A percentile compares a stretch with the other conserved stretches of the same genome.
Conservation (phyloP, 257 asterid genomes). For the Salvia hispanica region DNA sequence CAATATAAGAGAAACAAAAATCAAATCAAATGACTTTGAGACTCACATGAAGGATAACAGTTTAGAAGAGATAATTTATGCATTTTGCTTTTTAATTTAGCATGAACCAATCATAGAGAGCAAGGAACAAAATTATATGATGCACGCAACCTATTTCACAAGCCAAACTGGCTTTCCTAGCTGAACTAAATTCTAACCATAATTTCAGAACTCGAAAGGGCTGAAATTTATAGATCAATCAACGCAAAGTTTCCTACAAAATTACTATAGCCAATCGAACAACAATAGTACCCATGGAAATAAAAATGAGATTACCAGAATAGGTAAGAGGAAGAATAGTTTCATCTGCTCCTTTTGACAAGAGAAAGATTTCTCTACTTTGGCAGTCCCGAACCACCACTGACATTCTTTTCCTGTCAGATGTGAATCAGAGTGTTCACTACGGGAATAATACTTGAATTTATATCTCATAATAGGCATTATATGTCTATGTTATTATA, state of each 20-base stretch:
- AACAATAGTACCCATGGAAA: slow-evolving; percentile 6
- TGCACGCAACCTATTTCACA: neutral
- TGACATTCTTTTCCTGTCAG: slow-evolving; percentile 97
- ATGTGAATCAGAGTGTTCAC: slow-evolving; percentile 83
- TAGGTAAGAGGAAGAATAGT: slow-evolving; percentile 75
- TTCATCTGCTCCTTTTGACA: slow-evolving; percentile 99
- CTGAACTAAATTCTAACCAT: neutral
- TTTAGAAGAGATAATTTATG: neutral
- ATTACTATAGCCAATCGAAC: slow-evolving; percentile 9
- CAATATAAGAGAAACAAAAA: slow-evolving; percentile 2
- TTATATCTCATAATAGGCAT: too few species aligned
- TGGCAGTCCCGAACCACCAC: slow-evolving; percentile 75
- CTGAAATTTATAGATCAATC: slow-evolving; percentile 1
- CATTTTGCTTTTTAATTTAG: neutral
- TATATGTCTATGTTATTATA: too few species aligned
- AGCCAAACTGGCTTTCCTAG: neutral
- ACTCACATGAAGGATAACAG: neutral
- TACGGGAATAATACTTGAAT: too few species aligned
- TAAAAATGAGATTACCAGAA: slow-evolving; percentile 57
- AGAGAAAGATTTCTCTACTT: slow-evolving; percentile 65
- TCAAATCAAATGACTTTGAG: neutral
- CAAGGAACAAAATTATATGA: neutral
- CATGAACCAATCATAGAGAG: neutral
- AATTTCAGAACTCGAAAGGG: slow-evolving; percentile 15
- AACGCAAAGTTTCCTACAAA: neutral